Percentiles rank a stretch among this genome's conserved stretches.
Conservation (phyloP, 2,329 filamentous ascomycete genomes). For the Emericellopsis atlantica region DNA sequence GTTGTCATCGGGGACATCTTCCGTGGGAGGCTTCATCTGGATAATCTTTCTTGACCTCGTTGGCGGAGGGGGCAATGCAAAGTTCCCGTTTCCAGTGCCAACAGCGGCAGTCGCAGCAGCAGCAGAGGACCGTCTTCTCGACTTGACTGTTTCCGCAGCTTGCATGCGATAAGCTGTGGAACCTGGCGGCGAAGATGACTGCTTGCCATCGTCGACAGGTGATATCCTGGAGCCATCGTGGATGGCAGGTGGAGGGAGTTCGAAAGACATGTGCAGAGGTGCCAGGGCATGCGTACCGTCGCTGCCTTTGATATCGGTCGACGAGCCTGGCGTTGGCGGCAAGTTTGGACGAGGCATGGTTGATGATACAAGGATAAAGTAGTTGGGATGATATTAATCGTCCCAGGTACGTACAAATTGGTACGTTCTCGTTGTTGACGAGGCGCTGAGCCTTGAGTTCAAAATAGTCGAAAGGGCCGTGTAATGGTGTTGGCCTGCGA, state of each 20-base stretch:
- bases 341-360: conserved; percentile 2
- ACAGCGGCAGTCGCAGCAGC: conserved; percentile 10
- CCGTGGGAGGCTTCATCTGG: conserved; percentile 71
- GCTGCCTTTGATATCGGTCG: conserved; percentile 65
- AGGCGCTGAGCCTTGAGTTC: too few relatives aligned
- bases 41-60: conserved; percentile 93
- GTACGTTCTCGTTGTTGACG: too few relatives aligned
- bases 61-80: conserved; percentile 81
- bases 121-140: conserved; percentile 37
- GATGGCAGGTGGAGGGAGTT: conserved; percentile 67
- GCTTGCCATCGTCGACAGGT: conserved; percentile 4
- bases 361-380: background rate
- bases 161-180: conserved; percentile 29
- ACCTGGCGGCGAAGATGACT: conserved; percentile 7
- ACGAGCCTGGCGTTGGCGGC: conserved; percentile 68
- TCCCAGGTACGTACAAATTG: too few relatives aligned
- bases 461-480: too few relatives aligned
- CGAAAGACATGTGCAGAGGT: conserved; percentile 55
- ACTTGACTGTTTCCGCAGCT: conserved; percentile 37
- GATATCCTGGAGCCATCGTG: conserved; percentile 29
- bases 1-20: conserved; percentile 3
- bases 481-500: too few relatives aligned
- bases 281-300: conserved; percentile 49
- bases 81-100: conserved; percentile 43
- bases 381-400: too few relatives aligned